phyloP scores from a whole-genome alignment of 1,284 basidiomycete genomes.

The Mycena sp. region DNA sequence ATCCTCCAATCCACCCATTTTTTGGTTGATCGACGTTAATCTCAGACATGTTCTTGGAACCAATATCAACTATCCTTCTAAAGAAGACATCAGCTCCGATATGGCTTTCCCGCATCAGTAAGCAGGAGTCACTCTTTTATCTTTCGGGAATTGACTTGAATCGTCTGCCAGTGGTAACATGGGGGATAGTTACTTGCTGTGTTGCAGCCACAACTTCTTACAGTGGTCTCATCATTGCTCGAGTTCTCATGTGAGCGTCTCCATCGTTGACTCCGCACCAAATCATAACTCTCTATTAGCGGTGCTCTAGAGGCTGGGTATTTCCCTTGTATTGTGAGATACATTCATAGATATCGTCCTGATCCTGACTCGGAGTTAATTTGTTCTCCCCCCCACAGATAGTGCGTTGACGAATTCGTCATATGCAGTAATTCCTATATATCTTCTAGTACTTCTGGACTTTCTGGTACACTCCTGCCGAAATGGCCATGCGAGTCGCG shows the following conservation, averaged over 20 bases:
- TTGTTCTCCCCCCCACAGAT: slow-evolving; percentile 1
- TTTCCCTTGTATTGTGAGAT: slow-evolving; percentile 31
- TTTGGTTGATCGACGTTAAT: neutral
- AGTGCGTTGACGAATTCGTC: slow-evolving; percentile 3
- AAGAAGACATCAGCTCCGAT: slow-evolving; percentile 26
- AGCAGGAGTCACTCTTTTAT: neutral
- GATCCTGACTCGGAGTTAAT: neutral
- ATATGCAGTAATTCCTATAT: too few relatives aligned
- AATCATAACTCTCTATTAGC: neutral
- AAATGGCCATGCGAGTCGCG: slow-evolving; percentile 31
- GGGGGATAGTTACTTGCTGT: slow-evolving; percentile 31
- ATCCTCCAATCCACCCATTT: neutral
- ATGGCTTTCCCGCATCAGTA: slow-evolving; percentile 22
- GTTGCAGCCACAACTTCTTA: slow-evolving; percentile 30
- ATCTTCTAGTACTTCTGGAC: slow-evolving; percentile 30
- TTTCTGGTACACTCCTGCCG: slow-evolving; percentile 35
- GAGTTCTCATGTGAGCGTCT: slow-evolving; percentile 20
- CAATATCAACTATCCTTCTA: slow-evolving; percentile 32
- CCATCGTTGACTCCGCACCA: neutral
- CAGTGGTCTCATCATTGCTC: slow-evolving; percentile 25
- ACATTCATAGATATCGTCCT: neutral
- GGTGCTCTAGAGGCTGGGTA: slow-evolving; percentile 35
- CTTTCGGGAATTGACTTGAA: neutral
- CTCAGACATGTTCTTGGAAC: slow-evolving; percentile 31
- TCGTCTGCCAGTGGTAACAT: slow-evolving; percentile 27